These are phyloP conservation scores for Emmonsia crescens DNA, from an alignment of 2,329 filamentous ascomycete genomes.

Conservation along the genomic window DNA sequence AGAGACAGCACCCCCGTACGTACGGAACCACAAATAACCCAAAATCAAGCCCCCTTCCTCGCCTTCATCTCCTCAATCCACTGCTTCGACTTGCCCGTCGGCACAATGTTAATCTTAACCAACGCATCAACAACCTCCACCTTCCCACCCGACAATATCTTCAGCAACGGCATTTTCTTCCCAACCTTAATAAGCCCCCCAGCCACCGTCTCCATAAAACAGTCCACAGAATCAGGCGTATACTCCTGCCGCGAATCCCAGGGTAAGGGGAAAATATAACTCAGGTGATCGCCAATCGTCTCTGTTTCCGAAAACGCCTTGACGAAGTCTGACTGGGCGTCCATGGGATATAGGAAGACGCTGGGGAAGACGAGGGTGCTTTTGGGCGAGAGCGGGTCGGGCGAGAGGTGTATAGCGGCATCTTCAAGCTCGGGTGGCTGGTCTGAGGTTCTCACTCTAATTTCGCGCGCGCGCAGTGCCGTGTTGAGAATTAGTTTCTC, in stretches of 20 bases:
- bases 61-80: constrained; percentile 82
- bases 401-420: constrained; percentile 57
- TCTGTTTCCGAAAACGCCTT: constrained; percentile 75
- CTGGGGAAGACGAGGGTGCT: constrained; percentile 66
- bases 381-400: constrained; percentile 60
- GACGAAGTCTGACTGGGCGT: constrained; percentile 79
- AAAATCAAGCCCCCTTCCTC: constrained; percentile 39
- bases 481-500: constrained; percentile 53
- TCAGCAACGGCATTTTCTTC: constrained; percentile 67
- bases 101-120: constrained; percentile 72
- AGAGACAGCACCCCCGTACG: neutral
- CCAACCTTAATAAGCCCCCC: constrained; percentile 84
- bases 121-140: constrained; percentile 82
- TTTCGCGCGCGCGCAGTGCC: constrained; percentile 58
- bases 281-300: constrained; percentile 62
- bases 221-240: constrained; percentile 57
- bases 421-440: constrained; percentile 82
- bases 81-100: constrained; percentile 53
- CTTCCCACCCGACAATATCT: constrained; percentile 63
- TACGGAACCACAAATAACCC: neutral
- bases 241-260: constrained; percentile 71
- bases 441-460: constrained; percentile 55
- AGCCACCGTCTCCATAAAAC: constrained; percentile 71
- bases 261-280: constrained; percentile 75
- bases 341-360: constrained; percentile 73